Evolutionary conservation across 2,329 filamentous ascomycete species (phyloP), one percentile per base, ranked within the genome.

Genomic region (Neocatenulostroma microsporum): DNA sequence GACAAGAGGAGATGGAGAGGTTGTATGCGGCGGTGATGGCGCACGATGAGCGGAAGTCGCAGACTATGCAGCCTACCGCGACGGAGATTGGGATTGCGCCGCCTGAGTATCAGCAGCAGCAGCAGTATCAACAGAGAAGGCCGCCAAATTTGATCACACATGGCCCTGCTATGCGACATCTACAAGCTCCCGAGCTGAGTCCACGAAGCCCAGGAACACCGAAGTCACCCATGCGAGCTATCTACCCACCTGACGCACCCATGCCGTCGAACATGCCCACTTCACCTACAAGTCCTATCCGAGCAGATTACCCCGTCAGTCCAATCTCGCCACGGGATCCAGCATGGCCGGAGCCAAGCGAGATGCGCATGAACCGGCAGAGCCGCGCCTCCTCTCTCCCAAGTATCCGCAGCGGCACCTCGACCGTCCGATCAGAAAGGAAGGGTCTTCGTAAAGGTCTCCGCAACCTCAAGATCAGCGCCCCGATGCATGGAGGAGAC

Each of bases 11-110:
- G 58, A 78, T 95, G 61, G 87, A 94, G 60, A 78, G 84, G 51
- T 78, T 96, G 58, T 96, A 95, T 63, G 86, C 80, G 44, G 82
- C 87, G 49, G 88, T 94, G 45, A 82, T 94, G 79, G 85, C 87
- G 60, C 84, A 94, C 51, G 88, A 95, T 46, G 72, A 69, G 30
- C 63, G 30, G 27, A 28, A 41, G 32, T 28, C 36, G 3, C 10
- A 36, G 14, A n/a, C n/a, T n/a, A n/a, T n/a, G n/a, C 26, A 14
- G 9, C n/a, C 14, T 3, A 23, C 27, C 9, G 20, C 25, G 5
- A 26, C 21, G 11, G 28, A 10, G 12, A 29, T 17, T 12, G 37
- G 13, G 21, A n/a, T n/a, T n/a, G 38, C 30, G 12, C 43, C 40
- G 21, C 47, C 41, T 13, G 34, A 36, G 29, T 42, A 41, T 20